Base-by-base conservation (phyloP, 805 yeast genomes). In the Candida hispaniensis region DNA sequence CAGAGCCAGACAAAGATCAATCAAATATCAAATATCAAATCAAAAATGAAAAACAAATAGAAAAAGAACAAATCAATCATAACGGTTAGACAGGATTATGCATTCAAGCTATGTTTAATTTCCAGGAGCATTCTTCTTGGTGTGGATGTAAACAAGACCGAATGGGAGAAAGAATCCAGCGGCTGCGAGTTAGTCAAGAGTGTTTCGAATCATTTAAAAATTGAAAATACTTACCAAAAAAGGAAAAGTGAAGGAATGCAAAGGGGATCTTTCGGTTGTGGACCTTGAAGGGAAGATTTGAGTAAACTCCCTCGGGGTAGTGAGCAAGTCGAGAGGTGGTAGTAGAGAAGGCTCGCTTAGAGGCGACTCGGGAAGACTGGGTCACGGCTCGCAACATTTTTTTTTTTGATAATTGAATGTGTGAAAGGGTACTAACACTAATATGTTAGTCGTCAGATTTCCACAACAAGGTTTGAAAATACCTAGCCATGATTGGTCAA, bases 221-320 rank as follows among this genome's bases (percentile, higher is more conserved):
- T n/a, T 4, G 28, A 5, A 18, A n/a, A n/a, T 13, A 58, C 65
- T 38, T 56, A 57, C 79, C 73, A 47, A 78, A 67, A 64, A 74
- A 78, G 36, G 85, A 73, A 69, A 80, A 78, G 68, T 79, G 93
- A 47, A 78, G 69, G 35, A 83, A 64, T 47, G 75, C 81, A 59
- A 71, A 85, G 48, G 96, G 97, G 47, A 88, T 70, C 66, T 75
- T 79, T 71, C 94, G 85, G 73, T 76, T 69, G 71, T 83, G 85
- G 45, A 88, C 93, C 70, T 74, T 74, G 75, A 88, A 91, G 47
- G 98, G 98, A 45, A 88, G 56, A 73, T 91, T 88, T 53, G 79
- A 67, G 76, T 91, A 91, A 30, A 77, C 75, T 54, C 96, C 96
- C 54, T 72, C 79, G 51, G 74, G 73, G 55, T 69, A 75, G 62